These are phyloP conservation scores for Geum urbanum DNA, from an alignment of 306 rosid species.

Conservation along the genomic window DNA sequence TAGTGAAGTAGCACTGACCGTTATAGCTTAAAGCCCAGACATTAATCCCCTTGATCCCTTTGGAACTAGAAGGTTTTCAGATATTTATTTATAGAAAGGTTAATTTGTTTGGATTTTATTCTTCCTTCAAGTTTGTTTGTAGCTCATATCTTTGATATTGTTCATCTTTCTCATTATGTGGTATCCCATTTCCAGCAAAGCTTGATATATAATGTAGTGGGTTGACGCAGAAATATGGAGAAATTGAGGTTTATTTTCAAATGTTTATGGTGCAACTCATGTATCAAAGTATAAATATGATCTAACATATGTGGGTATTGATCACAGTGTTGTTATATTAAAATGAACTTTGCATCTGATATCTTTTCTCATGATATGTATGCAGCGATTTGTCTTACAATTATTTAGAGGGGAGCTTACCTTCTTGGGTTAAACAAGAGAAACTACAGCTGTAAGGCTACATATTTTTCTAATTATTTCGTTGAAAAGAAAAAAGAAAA, in stretches of 20 bases:
- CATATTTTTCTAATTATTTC: too few species aligned
- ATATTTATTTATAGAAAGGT: background rate
- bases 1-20: background rate
- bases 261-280: background rate
- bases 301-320: background rate
- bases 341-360: background rate
- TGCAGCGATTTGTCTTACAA: constrained; percentile 90
- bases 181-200: background rate
- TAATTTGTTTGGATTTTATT: too few species aligned
- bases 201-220: background rate
- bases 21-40: background rate
- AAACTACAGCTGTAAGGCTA: constrained; percentile 53
- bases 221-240: background rate
- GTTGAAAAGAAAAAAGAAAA: too few species aligned
- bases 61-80: background rate
- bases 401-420: constrained; percentile 56
- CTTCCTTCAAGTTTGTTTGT: constrained; percentile 1
- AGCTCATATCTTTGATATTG: background rate
- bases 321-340: background rate
- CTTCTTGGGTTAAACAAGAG: constrained; percentile 57
- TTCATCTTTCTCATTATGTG: background rate
- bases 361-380: constrained; percentile 14
- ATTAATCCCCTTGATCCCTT: background rate
- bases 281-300: background rate
- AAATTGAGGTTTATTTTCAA: constrained; percentile 3